Percentiles rank a stretch among this genome's conserved stretches.
These are phyloP conservation scores for Gentiana dahurica DNA, from an alignment of 257 asterid species.

Conservation along the genomic window DNA sequence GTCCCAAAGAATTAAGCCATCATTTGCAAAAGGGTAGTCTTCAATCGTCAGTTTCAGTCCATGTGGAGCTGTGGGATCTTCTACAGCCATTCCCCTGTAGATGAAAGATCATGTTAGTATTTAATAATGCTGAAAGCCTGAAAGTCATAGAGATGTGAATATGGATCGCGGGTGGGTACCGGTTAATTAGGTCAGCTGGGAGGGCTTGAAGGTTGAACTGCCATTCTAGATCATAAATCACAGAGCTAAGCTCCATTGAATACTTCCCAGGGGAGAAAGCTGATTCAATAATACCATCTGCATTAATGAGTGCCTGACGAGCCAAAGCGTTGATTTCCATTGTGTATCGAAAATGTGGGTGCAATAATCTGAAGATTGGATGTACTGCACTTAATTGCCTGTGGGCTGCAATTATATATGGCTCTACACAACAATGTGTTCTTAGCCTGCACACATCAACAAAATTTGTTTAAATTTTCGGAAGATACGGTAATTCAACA, in stretches of 20 bases:
- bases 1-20: slow-evolving; percentile 71
- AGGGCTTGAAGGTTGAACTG: slow-evolving; percentile 57
- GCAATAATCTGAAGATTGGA: slow-evolving; percentile 54
- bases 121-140: too few relatives aligned
- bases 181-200: slow-evolving; percentile 54
- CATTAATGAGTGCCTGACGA: slow-evolving; percentile 49
- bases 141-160: too few relatives aligned
- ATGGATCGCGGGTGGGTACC: slow-evolving; percentile 20
- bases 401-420: slow-evolving; percentile 62
- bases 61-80: slow-evolving; percentile 56
- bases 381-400: slow-evolving; percentile 78
- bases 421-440: slow-evolving; percentile 66
- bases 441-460: slow-evolving; percentile 38
- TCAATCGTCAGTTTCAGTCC: slow-evolving; percentile 59
- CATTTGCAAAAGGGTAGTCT: slow-evolving; percentile 75
- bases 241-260: slow-evolving; percentile 48
- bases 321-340: slow-evolving; percentile 82
- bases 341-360: slow-evolving; percentile 78
- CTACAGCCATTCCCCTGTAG: slow-evolving; percentile 76
- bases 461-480: too few relatives aligned
- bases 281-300: slow-evolving; percentile 46
- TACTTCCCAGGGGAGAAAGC: slow-evolving; percentile 48
- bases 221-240: slow-evolving; percentile 54
- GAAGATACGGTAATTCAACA: too few relatives aligned
- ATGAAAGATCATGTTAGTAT: too few relatives aligned